These are phyloP conservation scores for Taphrina communis DNA, from an alignment of 1,139 yeast genomes.

Conservation along the genomic window DNA sequence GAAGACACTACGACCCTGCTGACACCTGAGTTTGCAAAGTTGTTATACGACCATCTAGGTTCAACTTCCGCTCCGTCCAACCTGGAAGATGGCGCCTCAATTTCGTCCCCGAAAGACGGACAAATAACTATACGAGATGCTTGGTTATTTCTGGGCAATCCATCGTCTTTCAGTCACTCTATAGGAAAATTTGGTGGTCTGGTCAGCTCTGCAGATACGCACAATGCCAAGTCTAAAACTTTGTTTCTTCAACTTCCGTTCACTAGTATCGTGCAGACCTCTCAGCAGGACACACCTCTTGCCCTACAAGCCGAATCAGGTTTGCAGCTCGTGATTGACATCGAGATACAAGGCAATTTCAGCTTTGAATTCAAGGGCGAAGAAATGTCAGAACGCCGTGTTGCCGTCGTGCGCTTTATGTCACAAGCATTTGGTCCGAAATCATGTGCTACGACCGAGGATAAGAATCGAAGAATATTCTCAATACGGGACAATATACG, in stretches of 20 bases:
- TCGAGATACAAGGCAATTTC: constrained; percentile 24
- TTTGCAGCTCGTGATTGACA: constrained; percentile 23
- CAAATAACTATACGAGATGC: constrained; percentile 30
- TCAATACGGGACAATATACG: constrained; percentile 23
- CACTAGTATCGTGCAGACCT: constrained; percentile 25
- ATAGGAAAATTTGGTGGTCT: constrained; percentile 31
- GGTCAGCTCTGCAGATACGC: constrained; percentile 12
- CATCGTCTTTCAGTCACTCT: neutral
- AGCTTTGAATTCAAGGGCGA: constrained; percentile 21
- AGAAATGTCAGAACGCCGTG: constrained; percentile 14
- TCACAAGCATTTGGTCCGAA: constrained; percentile 27
- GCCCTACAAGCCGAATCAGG: constrained; percentile 29
- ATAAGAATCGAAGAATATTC: constrained; percentile 30
- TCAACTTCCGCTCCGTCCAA: constrained; percentile 14
- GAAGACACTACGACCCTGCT: constrained; percentile 16
- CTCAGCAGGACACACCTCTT: constrained; percentile 21
- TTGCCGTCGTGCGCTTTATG: constrained; percentile 28
- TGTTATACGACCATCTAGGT: constrained; percentile 15
- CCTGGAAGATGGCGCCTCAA: constrained; percentile 23
- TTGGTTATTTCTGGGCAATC: constrained; percentile 28
- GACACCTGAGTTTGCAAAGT: constrained; percentile 10
- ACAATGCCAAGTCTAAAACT: constrained; percentile 24
- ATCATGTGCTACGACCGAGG: constrained; percentile 12
- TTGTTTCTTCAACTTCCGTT: constrained; percentile 30
- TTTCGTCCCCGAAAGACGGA: constrained; percentile 18